These are phyloP conservation scores for Cutaneotrichosporon mucoides DNA, from an alignment of 1,284 basidiomycete genomes.

Conservation along the genomic window DNA sequence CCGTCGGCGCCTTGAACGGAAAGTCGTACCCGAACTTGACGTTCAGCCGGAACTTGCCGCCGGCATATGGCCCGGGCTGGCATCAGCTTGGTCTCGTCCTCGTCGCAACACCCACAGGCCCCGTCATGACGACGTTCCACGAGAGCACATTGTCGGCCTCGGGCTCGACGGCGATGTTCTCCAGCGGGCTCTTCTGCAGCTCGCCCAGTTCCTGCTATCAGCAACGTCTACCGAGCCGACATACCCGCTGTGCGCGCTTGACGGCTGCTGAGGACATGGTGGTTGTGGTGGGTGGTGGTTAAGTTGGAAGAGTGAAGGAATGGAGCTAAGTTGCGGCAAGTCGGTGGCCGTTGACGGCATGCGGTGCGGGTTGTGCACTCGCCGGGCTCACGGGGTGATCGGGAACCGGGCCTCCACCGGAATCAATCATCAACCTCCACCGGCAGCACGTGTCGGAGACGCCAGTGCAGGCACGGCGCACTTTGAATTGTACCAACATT, in stretches of 20 bases:
- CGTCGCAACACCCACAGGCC: slow-evolving; percentile 57
- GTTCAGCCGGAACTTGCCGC: slow-evolving; percentile 72
- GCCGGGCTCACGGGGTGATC: no score
- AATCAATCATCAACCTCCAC: no score
- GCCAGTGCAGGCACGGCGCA: no score
- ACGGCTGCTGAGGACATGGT: slow-evolving; percentile 36
- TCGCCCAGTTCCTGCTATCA: slow-evolving; percentile 42
- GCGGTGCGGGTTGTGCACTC: no score
- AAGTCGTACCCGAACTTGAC: slow-evolving; percentile 69
- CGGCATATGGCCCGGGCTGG: slow-evolving; percentile 74
- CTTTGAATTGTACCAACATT: no score
- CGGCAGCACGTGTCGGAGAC: no score
- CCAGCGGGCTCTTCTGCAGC: slow-evolving; percentile 38
- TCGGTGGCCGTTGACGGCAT: background rate
- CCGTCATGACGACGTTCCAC: slow-evolving; percentile 74
- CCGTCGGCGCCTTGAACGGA: slow-evolving; percentile 83
- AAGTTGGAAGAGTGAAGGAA: background rate
- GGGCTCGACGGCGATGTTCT: slow-evolving; percentile 63
- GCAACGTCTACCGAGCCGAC: no score
- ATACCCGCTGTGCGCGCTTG: slow-evolving; percentile 38
- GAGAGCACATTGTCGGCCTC: slow-evolving; percentile 68
- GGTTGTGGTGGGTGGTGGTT: background rate
- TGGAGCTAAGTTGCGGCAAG: background rate
- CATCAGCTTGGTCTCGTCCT: background rate
- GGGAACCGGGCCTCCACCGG: no score